Percentiles rank a stretch among this genome's conserved stretches.
These are phyloP conservation scores for Umbelopsis sp. DNA, from an alignment of 192 early-diverging fungal species.

Conservation along the genomic window DNA sequence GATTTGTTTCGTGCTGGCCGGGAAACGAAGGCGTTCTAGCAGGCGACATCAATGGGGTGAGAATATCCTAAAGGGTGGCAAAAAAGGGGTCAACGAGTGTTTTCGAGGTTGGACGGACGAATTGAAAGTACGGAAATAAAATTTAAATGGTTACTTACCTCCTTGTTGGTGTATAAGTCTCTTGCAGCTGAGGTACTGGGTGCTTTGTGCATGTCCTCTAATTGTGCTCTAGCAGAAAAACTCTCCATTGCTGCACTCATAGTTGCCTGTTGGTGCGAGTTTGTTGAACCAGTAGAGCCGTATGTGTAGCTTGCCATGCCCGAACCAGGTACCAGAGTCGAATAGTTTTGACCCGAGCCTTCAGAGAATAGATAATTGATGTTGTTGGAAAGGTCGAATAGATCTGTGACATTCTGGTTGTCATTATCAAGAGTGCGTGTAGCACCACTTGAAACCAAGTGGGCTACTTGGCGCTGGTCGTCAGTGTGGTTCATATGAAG, in stretches of 20 bases:
- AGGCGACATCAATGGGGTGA: conserved; percentile 72
- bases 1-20: conserved; percentile 30
- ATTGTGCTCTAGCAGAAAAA: not conserved
- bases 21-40: conserved; percentile 65
- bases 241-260: not conserved
- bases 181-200: not conserved
- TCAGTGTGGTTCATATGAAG: conserved; percentile 18
- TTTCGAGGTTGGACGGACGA: not conserved
- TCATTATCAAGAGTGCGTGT: conserved; percentile 4
- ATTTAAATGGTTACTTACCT: not conserved
- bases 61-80: conserved; percentile 28
- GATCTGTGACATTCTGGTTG: conserved; percentile 2
- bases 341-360: conserved; percentile 1
- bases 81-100: too few species aligned
- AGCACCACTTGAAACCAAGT: not conserved
- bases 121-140: not conserved
- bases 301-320: not conserved
- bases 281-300: not conserved
- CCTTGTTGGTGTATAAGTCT: conserved; percentile 6
- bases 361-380: conserved; percentile 9
- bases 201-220: conserved; percentile 10
- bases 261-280: not conserved
- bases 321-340: not conserved
- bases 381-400: conserved; percentile 12
- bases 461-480: not conserved